Conservation (phyloP, 2,329 filamentous ascomycete species). For the Curvularia hawaiiensis region DNA sequence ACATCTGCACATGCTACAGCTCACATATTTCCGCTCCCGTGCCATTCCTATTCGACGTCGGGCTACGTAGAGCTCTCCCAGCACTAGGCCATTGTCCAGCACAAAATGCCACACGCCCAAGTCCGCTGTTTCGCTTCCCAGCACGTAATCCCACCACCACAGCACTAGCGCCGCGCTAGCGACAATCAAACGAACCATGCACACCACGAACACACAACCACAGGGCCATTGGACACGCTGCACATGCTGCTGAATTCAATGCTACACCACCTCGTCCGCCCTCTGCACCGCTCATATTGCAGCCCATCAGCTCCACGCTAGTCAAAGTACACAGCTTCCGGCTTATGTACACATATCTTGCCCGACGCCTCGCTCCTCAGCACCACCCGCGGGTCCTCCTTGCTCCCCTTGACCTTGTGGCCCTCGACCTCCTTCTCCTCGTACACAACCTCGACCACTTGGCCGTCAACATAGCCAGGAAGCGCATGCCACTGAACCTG, state of each 20-base stretch:
- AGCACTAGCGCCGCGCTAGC: constrained; percentile 13
- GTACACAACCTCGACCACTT: constrained; percentile 51
- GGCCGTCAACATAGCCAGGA: constrained; percentile 49
- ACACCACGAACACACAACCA: neutral
- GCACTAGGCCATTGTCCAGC: neutral
- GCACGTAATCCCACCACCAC: constrained; percentile 17
- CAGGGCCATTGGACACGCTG: constrained; percentile 10
- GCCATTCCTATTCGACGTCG: constrained; percentile 30
- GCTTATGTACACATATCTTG: constrained; percentile 52
- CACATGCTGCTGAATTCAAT: constrained; percentile 4
- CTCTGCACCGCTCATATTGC: neutral
- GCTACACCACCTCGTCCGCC: neutral
- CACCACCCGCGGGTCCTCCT: constrained; percentile 52
- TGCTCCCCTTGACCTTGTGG: constrained; percentile 49
- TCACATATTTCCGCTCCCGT: constrained; percentile 18
- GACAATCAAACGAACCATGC: constrained; percentile 6
- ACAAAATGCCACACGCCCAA: neutral
- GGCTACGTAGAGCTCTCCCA: constrained; percentile 22
- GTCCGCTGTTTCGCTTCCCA: constrained; percentile 1
- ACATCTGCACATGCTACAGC: neutral
- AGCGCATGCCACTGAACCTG: constrained; percentile 50
- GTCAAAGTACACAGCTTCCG: constrained; percentile 52
- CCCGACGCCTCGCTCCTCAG: constrained; percentile 47
- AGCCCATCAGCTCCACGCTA: constrained; percentile 16
- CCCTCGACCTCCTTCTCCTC: constrained; percentile 50